phyloP scores from a whole-genome alignment of 768 basidiomycete genomes.

The Paxillus ammoniavirescens region DNA sequence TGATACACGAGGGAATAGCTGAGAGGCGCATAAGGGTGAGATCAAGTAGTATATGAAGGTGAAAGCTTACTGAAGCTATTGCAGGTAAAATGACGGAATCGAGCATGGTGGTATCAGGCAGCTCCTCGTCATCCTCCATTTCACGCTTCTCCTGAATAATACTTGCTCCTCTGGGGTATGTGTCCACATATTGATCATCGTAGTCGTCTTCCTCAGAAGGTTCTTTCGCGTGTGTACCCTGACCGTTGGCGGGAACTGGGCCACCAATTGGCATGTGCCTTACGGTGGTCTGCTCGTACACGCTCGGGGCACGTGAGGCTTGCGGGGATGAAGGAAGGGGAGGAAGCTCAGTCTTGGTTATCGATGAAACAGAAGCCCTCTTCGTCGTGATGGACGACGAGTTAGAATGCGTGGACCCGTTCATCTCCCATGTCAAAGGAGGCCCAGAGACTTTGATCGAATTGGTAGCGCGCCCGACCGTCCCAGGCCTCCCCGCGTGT shows the following conservation, averaged over 20 bases:
- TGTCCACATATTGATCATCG: constrained; percentile 53
- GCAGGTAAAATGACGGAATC: constrained; percentile 95
- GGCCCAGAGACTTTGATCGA: constrained; percentile 62
- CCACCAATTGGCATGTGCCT: constrained; percentile 47
- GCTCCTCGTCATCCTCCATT: constrained; percentile 50
- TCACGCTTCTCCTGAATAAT: constrained; percentile 36
- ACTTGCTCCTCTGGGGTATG: constrained; percentile 45
- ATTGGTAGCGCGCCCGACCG: constrained; percentile 64
- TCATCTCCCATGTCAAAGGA: constrained; percentile 79
- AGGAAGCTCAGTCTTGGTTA: constrained; percentile 59
- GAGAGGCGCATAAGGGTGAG: constrained; percentile 9
- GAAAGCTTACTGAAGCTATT: constrained; percentile 79
- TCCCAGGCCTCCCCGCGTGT: constrained; percentile 57
- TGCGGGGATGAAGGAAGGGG: constrained; percentile 48
- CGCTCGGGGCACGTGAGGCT: constrained; percentile 33
- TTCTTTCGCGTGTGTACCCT: constrained; percentile 40
- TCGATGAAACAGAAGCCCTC: constrained; percentile 40
- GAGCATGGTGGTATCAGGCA: constrained; percentile 88
- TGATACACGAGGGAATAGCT: constrained; percentile 91
- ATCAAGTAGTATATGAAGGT: background rate
- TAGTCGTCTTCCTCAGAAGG: constrained; percentile 68
- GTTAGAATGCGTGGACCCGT: constrained; percentile 45
- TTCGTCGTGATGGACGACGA: constrained; percentile 34
- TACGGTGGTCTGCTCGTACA: constrained; percentile 65
- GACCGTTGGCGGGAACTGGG: constrained; percentile 17